Base-by-base conservation (phyloP, 441 rosid species). In the Melastoma candidum region DNA sequence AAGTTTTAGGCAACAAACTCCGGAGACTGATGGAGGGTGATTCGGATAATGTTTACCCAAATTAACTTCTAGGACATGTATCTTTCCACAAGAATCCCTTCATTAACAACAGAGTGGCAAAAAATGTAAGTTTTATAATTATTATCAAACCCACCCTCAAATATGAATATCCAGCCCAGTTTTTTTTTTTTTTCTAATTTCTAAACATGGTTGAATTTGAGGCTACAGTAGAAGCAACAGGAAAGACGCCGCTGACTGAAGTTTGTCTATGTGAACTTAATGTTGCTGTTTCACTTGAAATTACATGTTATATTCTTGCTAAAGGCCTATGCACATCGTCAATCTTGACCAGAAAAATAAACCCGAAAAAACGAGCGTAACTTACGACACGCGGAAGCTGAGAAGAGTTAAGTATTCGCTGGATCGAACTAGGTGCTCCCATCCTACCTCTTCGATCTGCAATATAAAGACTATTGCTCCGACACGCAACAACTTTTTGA, bases 391-490 rank as follows among this genome's bases (percentile, higher is more conserved):
- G 45, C 77, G 82, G 61, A 87, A 80, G 65, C 80, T 74, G 61
- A 82, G 74, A 61, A 68, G 72, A 45, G 63, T 73, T 26, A 84
- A 54, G 69, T 85, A 85, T 52, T 70, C 82, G 52, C 72, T 71
- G 55, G 77, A 54, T 47, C 68, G 68, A 46, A 72, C 70, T 14
- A 83, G 63, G 57, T 77, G 69, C 57, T 77, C 83, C 88, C 94
- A 84, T 62, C 94, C 94, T 60, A 84, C 60, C 64, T 87, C 90
- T 58, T 84, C 90, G 49, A 84, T 79, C 88, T 82, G 78, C 12
- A 50, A 32, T 32, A 32, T 32, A 4, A 32, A 1, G 6, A 32
- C 41, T 32, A 32, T 32, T 32, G 41, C 41, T 32, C 41, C 41
- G 8, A 32, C 41, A 32, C 7, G 8, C 8, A 4, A 8, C 1